Percentiles rank a stretch among this genome's conserved stretches.
Evolutionary conservation across 805 yeast genomes (phyloP).

Genomic region (Clavispora fructus): DNA sequence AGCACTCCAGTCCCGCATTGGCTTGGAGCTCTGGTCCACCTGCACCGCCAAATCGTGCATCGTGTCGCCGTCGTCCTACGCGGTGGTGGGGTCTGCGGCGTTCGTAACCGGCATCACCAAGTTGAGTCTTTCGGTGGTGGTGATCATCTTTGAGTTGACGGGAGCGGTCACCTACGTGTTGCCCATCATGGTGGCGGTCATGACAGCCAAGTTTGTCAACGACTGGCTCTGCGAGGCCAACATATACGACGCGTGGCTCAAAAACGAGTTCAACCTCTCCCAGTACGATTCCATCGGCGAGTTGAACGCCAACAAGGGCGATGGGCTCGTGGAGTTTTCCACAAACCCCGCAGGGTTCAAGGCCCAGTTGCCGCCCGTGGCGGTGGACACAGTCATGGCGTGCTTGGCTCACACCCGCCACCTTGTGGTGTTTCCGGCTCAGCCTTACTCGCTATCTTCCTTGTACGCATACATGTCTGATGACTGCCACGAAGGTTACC

Average conservation of each 20-base stretch:
- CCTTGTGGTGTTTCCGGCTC: slow-evolving; percentile 22
- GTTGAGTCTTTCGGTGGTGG: slow-evolving; percentile 75
- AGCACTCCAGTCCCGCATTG: slow-evolving; percentile 37
- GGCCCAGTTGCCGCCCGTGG: slow-evolving; percentile 29
- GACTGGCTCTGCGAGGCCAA: slow-evolving; percentile 57
- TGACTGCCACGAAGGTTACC: slow-evolving; percentile 40
- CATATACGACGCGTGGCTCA: slow-evolving; percentile 53
- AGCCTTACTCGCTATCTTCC: slow-evolving; percentile 19
- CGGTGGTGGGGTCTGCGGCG: slow-evolving; percentile 84
- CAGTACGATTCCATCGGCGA: slow-evolving; percentile 1
- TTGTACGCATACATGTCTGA: slow-evolving; percentile 20
- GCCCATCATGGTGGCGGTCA: slow-evolving; percentile 81
- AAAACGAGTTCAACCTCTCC: slow-evolving; percentile 23
- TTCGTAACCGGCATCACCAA: slow-evolving; percentile 77
- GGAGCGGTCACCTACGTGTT: slow-evolving; percentile 81
- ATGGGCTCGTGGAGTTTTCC: slow-evolving; percentile 31
- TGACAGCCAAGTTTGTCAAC: slow-evolving; percentile 67
- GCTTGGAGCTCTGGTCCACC: slow-evolving; percentile 28
- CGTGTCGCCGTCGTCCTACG: slow-evolving; percentile 82
- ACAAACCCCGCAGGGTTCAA: slow-evolving; percentile 23
- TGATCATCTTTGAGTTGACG: slow-evolving; percentile 74
- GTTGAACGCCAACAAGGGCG: slow-evolving; percentile 33
- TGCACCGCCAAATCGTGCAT: slow-evolving; percentile 47
- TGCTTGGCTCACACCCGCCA: slow-evolving; percentile 25
- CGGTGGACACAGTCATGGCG: slow-evolving; percentile 25